Evolutionary conservation across 495 filamentous ascomycete genomes (phyloP).

Genomic region (Sordaria brevicollis): DNA sequence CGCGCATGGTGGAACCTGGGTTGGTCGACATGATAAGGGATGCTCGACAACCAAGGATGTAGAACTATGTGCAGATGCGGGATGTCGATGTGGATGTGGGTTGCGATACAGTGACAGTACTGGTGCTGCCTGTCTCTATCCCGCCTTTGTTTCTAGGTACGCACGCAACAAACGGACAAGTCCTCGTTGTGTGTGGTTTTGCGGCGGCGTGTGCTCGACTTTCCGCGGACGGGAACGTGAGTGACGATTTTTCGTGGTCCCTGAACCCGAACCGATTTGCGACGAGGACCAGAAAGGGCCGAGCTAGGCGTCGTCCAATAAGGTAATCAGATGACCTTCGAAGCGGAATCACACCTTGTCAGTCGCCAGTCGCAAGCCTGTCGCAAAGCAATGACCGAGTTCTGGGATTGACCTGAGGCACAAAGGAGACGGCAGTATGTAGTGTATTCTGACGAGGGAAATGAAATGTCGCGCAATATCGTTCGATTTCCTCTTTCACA

Average conservation of each 20-base stretch:
- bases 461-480: neutral
- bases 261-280: neutral
- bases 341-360: neutral
- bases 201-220: neutral
- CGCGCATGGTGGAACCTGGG: conserved; percentile 37
- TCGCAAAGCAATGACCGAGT: neutral
- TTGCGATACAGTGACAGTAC: neutral
- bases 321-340: conserved; percentile 1
- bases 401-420: neutral
- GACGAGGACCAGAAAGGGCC: neutral
- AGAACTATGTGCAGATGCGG: no score
- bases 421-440: neutral
- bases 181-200: neutral
- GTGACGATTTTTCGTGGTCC: neutral
- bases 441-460: conserved; percentile 4
- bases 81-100: neutral
- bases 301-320: conserved; percentile 6
- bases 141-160: no score
- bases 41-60: neutral
- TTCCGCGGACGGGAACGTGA: neutral
- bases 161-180: neutral
- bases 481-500: neutral
- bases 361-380: neutral
- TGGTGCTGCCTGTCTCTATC: no score
- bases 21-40: conserved; percentile 22